These are phyloP conservation scores for Leishmania turanica DNA, from an alignment of 208 protist species.

Conservation along the genomic window DNA sequence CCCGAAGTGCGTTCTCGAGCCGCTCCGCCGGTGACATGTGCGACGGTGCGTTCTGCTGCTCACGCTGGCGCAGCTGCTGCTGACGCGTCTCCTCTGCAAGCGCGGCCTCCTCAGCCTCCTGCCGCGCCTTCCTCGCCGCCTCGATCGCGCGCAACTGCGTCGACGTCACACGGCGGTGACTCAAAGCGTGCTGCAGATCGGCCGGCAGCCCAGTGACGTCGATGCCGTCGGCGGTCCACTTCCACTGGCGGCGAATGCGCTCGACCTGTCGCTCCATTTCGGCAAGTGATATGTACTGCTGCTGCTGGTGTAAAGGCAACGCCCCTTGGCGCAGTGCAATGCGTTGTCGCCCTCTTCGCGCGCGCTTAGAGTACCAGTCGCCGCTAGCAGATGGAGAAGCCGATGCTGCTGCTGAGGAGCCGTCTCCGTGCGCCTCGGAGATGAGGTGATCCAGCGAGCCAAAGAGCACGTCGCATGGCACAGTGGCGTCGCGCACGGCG, in stretches of 20 bases:
- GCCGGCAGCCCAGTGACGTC: conserved; percentile 71
- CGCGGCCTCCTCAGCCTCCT: conserved; percentile 26
- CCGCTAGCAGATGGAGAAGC: neutral
- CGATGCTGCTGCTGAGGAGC: neutral
- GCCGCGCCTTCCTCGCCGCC: conserved; percentile 29
- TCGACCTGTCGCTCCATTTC: conserved; percentile 75
- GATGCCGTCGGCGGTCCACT: conserved; percentile 74
- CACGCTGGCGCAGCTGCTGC: conserved; percentile 22
- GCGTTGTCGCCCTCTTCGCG: neutral
- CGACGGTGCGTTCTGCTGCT: conserved; percentile 22
- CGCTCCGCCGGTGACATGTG: conserved; percentile 37
- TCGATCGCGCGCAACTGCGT: conserved; percentile 67
- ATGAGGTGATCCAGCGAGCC: conserved; percentile 59
- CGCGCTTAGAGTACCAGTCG: neutral
- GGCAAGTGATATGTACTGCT: conserved; percentile 51
- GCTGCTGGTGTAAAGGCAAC: neutral
- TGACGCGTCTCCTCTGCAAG: conserved; percentile 8
- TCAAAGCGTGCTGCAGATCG: conserved; percentile 68
- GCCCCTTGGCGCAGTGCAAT: neutral
- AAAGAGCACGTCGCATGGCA: conserved; percentile 82
- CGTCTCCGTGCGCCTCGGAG: neutral
- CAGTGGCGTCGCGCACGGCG: conserved; percentile 34
- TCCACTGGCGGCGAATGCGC: conserved; percentile 42
- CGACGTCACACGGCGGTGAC: conserved; percentile 61
- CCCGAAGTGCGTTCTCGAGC: conserved; percentile 38